Base-by-base conservation (phyloP, 306 rosid genomes). In the Acacia crassicarpa region DNA sequence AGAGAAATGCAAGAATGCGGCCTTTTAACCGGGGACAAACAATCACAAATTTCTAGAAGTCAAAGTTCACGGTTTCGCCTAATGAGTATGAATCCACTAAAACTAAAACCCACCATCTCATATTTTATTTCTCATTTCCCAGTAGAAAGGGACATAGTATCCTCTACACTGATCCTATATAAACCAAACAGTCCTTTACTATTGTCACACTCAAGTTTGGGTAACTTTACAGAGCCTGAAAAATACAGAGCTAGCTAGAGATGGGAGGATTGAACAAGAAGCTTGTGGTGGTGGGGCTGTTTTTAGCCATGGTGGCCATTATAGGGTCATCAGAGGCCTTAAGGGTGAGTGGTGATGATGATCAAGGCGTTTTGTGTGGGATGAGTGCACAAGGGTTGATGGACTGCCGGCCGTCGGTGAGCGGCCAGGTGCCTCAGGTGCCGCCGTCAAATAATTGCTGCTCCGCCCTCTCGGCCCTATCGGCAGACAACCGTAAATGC, bases 401-500 rank as follows among this genome's bases (percentile, higher is more conserved):
- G 11, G 35, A 84, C 41, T 92, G 97, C 17, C 3, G n/a, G 20
- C 86, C 89, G 0, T 68, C 75, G 8, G 93, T 85, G 79, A 89
- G 79, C 53, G 85, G 82, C 4, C 25, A n/a, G 3, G 54, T 30
- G 45, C 84, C 89, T 35, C 85, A 77, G 7, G 72, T 22, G 69
- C 84, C 85, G 2, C 89, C 94, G 0, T 4, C 81, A 0, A 0
- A 54, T 2, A 66, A 22, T 8, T 92, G 97, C 16, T 92, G 97
- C 84, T 40, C 87, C 1, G 91, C 89, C 16, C 85, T 89, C 8
- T 45, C 72, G 0, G 67, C 54, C 0, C 85, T 89, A 8, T 45
- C 72, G 1, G 67, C 54, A 0, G 89, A 94, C 20, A 85, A 92
- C 78, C 81, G 89, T 49, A 33, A 66, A 38, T 92, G 97, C 72